Base-by-base conservation (phyloP, 2,329 filamentous ascomycete genomes). In the Bipolaris cookei region DNA sequence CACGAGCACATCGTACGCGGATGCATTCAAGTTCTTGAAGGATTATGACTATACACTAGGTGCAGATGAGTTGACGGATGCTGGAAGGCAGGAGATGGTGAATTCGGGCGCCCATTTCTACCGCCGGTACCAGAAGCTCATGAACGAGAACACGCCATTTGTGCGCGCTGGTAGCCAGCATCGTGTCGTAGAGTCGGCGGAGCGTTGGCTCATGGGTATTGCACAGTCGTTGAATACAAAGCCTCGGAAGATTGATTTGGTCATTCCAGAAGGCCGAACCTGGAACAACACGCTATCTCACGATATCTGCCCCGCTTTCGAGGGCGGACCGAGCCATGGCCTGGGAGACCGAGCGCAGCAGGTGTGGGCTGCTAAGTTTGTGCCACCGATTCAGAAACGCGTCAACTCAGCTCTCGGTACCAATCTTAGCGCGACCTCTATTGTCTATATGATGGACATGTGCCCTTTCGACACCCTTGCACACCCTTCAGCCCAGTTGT, bases 251-350 rank as follows among this genome's bases (percentile, higher is more conserved):
- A 68, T 76, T 30, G 82, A 84, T 48, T 74, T 91, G n/a, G 78
- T 89, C 10, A 85, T 97, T 35, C 85, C 87, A 1, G 92, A 97
- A 74, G 82, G 77, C 2, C 61, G 78, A 0, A 84, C 81, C 0
- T 82, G 81, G 65, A 97, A 97, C 79, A 97, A 97, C 77, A 93
- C 91, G 0, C 83, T 97, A 21, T 88, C 88, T 64, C 90, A 94
- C 71, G 84, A 85, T 32, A 81, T 85, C 8, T 97, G 93, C 75
- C 82, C 82, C 3, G 80, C 79, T 0, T 96, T 96, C 66, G 89
- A 93, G 68, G 72, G 83, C 0, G 87, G 85, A 1, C 77, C 80
- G 10, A 76, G 81, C 53, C 80, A 80, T 4, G 72, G 77, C 1
- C 76, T 84, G 4, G 84, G 83, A 16, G 68, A 77, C 21, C 72